Evolutionary conservation across 805 yeast species (phyloP).

Genomic region (Metschnikowia anglica): DNA sequence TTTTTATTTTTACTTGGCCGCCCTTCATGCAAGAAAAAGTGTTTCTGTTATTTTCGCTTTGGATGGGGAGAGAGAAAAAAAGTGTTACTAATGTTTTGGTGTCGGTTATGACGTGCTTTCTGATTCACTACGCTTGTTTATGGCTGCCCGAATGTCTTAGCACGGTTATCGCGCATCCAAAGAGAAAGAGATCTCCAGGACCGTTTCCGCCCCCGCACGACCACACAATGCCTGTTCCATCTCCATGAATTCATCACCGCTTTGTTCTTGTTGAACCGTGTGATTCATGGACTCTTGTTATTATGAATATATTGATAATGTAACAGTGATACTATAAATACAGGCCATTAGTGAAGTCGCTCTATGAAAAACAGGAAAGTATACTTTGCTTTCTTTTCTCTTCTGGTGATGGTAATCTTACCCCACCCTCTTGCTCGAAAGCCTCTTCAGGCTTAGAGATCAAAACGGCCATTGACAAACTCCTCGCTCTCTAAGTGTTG

Average conservation of each 20-base stretch:
- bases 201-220: neutral
- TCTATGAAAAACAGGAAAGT: conserved; percentile 6
- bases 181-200: no score
- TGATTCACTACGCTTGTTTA: no score
- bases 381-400: neutral
- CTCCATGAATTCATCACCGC: no score
- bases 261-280: neutral
- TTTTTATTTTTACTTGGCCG: no score
- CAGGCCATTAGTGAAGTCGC: conserved; percentile 5
- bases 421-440: neutral
- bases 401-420: neutral
- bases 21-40: no score
- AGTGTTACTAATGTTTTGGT: no score
- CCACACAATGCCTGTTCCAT: no score
- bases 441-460: conserved; percentile 61
- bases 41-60: no score
- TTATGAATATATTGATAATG: conserved; percentile 7
- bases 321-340: conserved; percentile 10
- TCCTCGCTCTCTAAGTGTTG: conserved; percentile 71
- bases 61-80: no score
- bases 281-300: neutral
- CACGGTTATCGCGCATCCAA: no score
- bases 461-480: conserved; percentile 88
- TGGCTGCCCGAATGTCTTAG: no score
- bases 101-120: no score